A percentile compares a stretch with the other conserved stretches of the same genome.
Evolutionary conservation across 2,329 filamentous ascomycete species (phyloP).

Genomic region (Fusarium zealandicum): DNA sequence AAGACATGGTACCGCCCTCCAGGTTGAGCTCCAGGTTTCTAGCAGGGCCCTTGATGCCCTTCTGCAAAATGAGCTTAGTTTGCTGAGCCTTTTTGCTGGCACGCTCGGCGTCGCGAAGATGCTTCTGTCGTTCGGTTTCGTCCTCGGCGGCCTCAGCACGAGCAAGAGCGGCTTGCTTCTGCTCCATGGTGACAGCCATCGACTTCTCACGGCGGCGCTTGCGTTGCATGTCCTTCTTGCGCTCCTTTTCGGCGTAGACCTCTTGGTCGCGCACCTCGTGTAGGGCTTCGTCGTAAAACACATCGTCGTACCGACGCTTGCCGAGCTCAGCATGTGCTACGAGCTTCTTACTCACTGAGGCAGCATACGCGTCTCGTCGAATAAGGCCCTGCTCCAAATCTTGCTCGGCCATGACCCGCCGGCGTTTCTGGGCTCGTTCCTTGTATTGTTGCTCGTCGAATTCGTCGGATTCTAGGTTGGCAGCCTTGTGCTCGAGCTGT

Average conservation of each 20-base stretch:
- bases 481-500: constrained; percentile 56
- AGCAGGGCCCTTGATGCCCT: constrained; percentile 81
- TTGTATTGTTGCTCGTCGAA: constrained; percentile 57
- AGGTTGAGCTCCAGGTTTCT: constrained; percentile 77
- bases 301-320: constrained; percentile 76
- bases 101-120: constrained; percentile 84
- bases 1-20: constrained; percentile 84
- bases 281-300: constrained; percentile 81
- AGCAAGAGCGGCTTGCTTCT: constrained; percentile 82
- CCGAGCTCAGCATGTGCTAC: constrained; percentile 73
- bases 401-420: constrained; percentile 66
- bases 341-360: constrained; percentile 66
- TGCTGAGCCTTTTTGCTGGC: constrained; percentile 92
- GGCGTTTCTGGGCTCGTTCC: constrained; percentile 70
- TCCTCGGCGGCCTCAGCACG: constrained; percentile 81
- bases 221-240: constrained; percentile 99
- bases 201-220: constrained; percentile 96
- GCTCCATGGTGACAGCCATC: constrained; percentile 89
- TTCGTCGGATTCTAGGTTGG: constrained; percentile 53
- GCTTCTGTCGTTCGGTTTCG: constrained; percentile 80
- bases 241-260: constrained; percentile 93
- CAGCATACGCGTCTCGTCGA: constrained; percentile 66
- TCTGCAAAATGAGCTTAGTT: constrained; percentile 85
- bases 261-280: constrained; percentile 90
- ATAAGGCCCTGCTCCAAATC: constrained; percentile 72